Percentiles rank a stretch among this genome's conserved stretches.
Evolutionary conservation across 129 eudicot genomes (phyloP).

Genomic region (Pittosporum tobira): DNA sequence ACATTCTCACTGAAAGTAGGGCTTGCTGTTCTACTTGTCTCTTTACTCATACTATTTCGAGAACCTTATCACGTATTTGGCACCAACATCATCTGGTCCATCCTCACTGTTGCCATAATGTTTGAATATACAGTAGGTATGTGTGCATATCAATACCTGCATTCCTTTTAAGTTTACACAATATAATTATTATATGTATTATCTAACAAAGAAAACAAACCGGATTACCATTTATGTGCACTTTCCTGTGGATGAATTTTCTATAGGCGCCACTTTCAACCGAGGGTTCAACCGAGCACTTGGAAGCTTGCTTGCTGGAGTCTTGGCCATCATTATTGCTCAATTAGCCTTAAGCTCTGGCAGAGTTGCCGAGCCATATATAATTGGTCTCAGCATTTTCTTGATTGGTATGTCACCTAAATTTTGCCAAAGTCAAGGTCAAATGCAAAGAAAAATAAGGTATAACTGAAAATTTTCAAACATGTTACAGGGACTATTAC

Average conservation of each 20-base stretch:
- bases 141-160: slow-evolving; percentile 3
- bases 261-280: slow-evolving; percentile 53
- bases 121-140: slow-evolving; percentile 76
- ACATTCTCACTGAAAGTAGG: slow-evolving; percentile 58
- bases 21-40: slow-evolving; percentile 56
- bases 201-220: slow-evolving; percentile 1
- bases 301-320: slow-evolving; percentile 65
- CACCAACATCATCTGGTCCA: slow-evolving; percentile 66
- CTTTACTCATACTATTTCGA: slow-evolving; percentile 50
- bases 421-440: background rate
- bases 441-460: background rate
- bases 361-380: slow-evolving; percentile 42
- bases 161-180: background rate
- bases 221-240: background rate
- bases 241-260: slow-evolving; percentile 11
- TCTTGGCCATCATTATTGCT: slow-evolving; percentile 44
- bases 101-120: slow-evolving; percentile 80
- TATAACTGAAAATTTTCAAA: slow-evolving; percentile 5
- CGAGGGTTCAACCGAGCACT: slow-evolving; percentile 78
- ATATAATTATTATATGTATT: background rate
- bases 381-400: slow-evolving; percentile 63
- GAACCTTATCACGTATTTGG: slow-evolving; percentile 59
- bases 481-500: slow-evolving; percentile 43
- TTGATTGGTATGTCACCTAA: slow-evolving; percentile 38
- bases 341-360: slow-evolving; percentile 51